phyloP scores from a whole-genome alignment of 192 early-diverging fungal genomes.

The Entomortierella lignicola region DNA sequence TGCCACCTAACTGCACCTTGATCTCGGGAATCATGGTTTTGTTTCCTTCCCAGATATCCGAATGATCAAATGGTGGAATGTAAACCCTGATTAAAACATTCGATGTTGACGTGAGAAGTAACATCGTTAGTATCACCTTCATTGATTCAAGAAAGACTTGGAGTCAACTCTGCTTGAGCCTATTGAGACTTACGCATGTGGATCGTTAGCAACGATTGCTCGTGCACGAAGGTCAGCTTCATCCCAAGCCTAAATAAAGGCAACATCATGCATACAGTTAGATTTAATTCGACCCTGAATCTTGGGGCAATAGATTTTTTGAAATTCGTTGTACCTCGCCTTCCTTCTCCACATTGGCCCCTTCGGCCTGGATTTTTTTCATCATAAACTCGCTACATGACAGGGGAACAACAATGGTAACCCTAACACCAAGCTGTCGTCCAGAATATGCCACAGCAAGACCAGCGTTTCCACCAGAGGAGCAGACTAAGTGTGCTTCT shows the following conservation, averaged over 20 bases:
- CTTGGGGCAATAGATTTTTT: too few relatives aligned
- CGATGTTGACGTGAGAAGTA: too few relatives aligned
- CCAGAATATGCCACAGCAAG: constrained; percentile 76
- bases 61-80: constrained; percentile 69
- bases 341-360: constrained; percentile 61
- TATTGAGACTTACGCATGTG: constrained; percentile 57
- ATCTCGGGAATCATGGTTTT: constrained; percentile 72
- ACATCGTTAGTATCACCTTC: too few relatives aligned
- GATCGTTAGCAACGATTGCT: constrained; percentile 50
- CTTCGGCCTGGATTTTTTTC: constrained; percentile 70
- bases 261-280: constrained; percentile 1
- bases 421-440: constrained; percentile 67
- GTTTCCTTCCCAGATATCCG: constrained; percentile 69
- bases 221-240: constrained; percentile 58
- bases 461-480: constrained; percentile 73
- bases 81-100: constrained; percentile 54
- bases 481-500: constrained; percentile 64
- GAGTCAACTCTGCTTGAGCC: neutral
- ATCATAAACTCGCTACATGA: constrained; percentile 58
- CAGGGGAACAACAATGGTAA: constrained; percentile 68
- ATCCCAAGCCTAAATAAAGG: constrained; percentile 61
- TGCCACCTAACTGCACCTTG: constrained; percentile 66
- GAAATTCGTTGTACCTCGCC: constrained; percentile 56
- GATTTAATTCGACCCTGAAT: neutral
- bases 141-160: too few relatives aligned